Base-by-base conservation (phyloP, 2,329 filamentous ascomycete genomes). In the Aspergillus spinulosporus region DNA sequence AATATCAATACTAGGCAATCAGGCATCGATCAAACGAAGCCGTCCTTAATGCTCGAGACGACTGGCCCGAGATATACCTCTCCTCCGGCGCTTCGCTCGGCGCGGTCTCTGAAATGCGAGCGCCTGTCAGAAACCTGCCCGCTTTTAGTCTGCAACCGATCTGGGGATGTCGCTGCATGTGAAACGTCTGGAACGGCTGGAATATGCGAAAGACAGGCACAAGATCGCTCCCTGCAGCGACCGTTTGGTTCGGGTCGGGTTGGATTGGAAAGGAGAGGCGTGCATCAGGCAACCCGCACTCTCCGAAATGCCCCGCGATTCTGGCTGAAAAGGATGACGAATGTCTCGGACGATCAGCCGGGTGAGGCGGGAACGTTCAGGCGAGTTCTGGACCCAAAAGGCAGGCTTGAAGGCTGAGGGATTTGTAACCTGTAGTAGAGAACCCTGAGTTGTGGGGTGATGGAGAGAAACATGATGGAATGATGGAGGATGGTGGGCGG, bases 11-110 rank as follows among this genome's bases (percentile, higher is more conserved):
- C 39, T 43, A 50, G 54, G 49, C 37, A 26, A 45, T 61, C 52
- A 51, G 59, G 57, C 57, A 59, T 52, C 57, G 34, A 52, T 45
- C 44, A 32, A 40, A 47, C 14, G 21, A 21, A 39, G 49, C 36
- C 40, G 15, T 40, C 29, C 40, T 34, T 21, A 28, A 5, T 26
- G 12, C 6, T 15, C 42, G 11, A 43, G 43, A 11, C 43, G 12
- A 46, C 43, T 46, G 12, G 28, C 8, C 31, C 15, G 31, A 36
- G 21, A 40, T 46, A 40, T 39, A 49, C 36, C 15, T 31, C 28
- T 42, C 14, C 9, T 31, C 46, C 28, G 46, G 31, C 46, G 46
- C 31, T 48, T 49, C 32, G 12, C 47, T 39, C 47, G 34, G 47
- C 21, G 26, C 36, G 12, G 45, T 31, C 26, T 12, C 14, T 36